Base-by-base conservation (phyloP, 148 eudicot genomes). In the Cornus controversa region DNA sequence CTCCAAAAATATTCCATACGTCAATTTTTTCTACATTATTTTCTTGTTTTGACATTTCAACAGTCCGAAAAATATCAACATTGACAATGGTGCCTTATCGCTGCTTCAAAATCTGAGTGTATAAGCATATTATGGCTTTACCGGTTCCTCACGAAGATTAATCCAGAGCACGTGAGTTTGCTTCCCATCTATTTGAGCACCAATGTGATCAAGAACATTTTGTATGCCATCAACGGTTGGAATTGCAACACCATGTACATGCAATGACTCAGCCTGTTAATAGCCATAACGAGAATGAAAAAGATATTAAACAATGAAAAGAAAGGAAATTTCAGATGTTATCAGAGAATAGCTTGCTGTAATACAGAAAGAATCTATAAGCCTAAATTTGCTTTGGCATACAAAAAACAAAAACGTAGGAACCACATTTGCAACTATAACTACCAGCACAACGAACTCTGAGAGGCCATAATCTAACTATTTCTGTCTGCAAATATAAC, bases 81-180 rank as follows among this genome's bases (percentile, higher is more conserved):
- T 24, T 23, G 28, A 62, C 5, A 74, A 26, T 64, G 29, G 28
- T 37, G 54, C 28, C 20, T 6, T 42, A 42, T 74, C 36, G 31
- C 37, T 25, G 1, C 11, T 7, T 5, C 23, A 16, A 27, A 25
- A 67, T 29, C 18, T 25, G 16, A 26, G 22, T 31, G 28, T 5
- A 57, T 13, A 67, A 76, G 67, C 42, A 67, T 47, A 13, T 14
- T 54, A 24, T 22, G 1, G 73, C 75, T 58, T 69, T 88, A 92
- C 98, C 85, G 98, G 98, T 83, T 94, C 98, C 84, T 94, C 98
- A 7, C 98, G 97, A 77, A 94, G 97, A 77, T 90, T 94, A 66
- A 94, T 92, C 98, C 98, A 94, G 68, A 94, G 89, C 47, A 92
- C 86, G 71, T 72, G 87, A 64, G 86, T 76, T 47, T 82, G 69